Evolutionary conservation across 345 rosid genomes (phyloP).

Genomic region (Aquilaria sinensis): DNA sequence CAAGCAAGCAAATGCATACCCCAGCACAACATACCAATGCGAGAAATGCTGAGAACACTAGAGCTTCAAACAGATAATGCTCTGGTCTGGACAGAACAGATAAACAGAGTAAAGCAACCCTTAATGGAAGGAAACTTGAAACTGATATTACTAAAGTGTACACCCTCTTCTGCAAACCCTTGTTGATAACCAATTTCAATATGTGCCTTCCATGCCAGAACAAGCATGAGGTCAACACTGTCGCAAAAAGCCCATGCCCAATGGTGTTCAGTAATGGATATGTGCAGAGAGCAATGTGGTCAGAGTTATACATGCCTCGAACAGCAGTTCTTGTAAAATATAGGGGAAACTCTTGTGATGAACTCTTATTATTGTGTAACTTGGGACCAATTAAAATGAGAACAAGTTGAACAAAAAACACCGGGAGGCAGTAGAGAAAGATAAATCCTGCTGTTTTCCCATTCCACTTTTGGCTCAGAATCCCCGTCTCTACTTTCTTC

Average conservation of each 20-base stretch:
- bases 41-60: constrained; percentile 73
- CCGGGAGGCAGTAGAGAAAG: constrained; percentile 70
- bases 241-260: constrained; percentile 61
- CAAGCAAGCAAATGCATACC: constrained; percentile 73
- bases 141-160: constrained; percentile 70
- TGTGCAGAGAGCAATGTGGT: constrained; percentile 52
- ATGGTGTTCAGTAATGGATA: constrained; percentile 81
- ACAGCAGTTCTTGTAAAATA: constrained; percentile 53
- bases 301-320: constrained; percentile 21
- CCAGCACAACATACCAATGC: constrained; percentile 63
- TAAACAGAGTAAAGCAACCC: constrained; percentile 73
- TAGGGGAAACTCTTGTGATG: constrained; percentile 42
- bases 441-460: constrained; percentile 54
- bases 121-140: constrained; percentile 67
- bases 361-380: constrained; percentile 40
- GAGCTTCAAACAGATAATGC: constrained; percentile 58
- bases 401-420: constrained; percentile 74
- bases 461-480: constrained; percentile 67
- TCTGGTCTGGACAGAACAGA: constrained; percentile 65
- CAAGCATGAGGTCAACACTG: constrained; percentile 57
- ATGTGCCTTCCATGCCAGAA: constrained; percentile 87
- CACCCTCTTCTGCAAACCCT: constrained; percentile 83
- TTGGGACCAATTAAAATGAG: constrained; percentile 60
- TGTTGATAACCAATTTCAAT: constrained; percentile 75
- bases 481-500: constrained; percentile 60